Base-by-base conservation (phyloP, 208 protist species). In the Leishmania major region DNA sequence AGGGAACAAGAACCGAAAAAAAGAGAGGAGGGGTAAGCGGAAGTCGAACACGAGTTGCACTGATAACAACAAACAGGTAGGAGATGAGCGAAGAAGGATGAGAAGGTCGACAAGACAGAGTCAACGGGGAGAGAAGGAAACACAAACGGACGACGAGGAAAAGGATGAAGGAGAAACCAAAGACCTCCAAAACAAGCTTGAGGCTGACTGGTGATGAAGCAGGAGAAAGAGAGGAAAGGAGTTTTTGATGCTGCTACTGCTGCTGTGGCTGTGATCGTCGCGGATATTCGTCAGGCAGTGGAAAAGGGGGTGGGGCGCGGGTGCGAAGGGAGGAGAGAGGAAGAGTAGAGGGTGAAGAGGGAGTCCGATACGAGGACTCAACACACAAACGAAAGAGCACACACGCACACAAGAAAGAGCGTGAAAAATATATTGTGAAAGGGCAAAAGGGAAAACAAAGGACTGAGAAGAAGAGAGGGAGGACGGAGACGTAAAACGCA, bases 341-440 rank as follows among this genome's bases (percentile, higher is more conserved):
- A 28, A 75, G 22, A 55, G 15, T 55, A 55, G 51, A 55, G 17
- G 51, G 15, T 55, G 43, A 47, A 76, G 67, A 64, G 67, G 81
- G 22, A 11, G 66, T 72, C 66, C 66, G 35, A 40, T 72, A 72
- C 37, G 66, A 72, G 47, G n/a, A 8, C 45, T 28, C 31, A 1
- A 75, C 28, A 37, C 60, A 57, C 2, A 73, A 28, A 43, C 17
- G 40, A 70, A 43, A 70, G 35, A 69, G n/a, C 64, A 19, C 35
- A 69, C 64, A 43, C 64, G 22, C n/a, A 45, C 64, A 69, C n/a
- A 53, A 75, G 80, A 87, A 83, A 78, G 72, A 71, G 82, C 78
- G 82, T 80, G 73, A 28, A 76, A 80, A 80, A 78, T 79, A 74
- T 49, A 80, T 1, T 28, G 35, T 4, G 17, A 45, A 15, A 25